Conservation (phyloP, 768 basidiomycete genomes). For the Sporobolomyces phaffii region DNA sequence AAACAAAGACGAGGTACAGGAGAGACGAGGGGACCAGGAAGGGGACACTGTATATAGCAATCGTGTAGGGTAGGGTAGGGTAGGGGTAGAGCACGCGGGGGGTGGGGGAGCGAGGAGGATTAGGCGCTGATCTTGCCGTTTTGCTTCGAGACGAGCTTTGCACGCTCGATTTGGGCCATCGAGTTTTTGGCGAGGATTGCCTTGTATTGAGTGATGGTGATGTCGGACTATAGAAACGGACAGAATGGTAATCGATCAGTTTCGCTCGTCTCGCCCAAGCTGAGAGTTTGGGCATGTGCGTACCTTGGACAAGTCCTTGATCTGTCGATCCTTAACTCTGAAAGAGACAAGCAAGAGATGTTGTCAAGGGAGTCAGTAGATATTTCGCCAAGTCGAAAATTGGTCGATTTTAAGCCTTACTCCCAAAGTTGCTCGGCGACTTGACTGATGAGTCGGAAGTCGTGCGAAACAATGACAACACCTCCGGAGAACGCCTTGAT, state of each 20-base stretch:
- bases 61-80: neutral
- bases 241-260: neutral
- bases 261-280: neutral
- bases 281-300: too few species aligned
- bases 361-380: neutral
- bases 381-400: neutral
- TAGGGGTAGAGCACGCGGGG: neutral
- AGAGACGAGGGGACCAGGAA: neutral
- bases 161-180: constrained; percentile 24
- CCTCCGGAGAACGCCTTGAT: constrained; percentile 98
- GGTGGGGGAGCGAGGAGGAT: too few species aligned
- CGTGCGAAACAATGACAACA: constrained; percentile 98
- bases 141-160: constrained; percentile 17
- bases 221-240: neutral
- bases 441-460: constrained; percentile 97
- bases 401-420: constrained; percentile 12
- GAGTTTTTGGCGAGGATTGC: constrained; percentile 9
- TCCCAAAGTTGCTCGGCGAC: constrained; percentile 99
- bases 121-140: constrained; percentile 30
- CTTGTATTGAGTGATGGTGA: constrained; percentile 5
- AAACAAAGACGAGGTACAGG: neutral
- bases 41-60: neutral
- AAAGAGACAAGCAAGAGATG: neutral
- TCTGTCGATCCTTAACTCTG: constrained; percentile 77
- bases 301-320: constrained; percentile 81